Evolutionary conservation across 1,139 yeast species (phyloP).

Genomic region (Lodderomyces jiufengensis): DNA sequence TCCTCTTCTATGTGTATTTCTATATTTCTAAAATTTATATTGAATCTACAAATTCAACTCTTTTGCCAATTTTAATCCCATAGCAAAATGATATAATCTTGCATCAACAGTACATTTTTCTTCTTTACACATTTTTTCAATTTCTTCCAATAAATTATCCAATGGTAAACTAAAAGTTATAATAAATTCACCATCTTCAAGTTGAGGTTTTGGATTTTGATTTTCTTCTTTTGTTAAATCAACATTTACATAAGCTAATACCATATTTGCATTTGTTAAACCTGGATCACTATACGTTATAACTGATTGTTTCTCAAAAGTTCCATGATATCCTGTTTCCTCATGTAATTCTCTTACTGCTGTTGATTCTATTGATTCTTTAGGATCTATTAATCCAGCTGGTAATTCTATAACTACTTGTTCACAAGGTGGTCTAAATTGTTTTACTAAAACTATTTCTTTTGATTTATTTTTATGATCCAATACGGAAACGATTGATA

Average conservation of each 20-base stretch:
- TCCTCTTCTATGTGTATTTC: too few relatives aligned
- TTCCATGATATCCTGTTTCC: constrained; percentile 88
- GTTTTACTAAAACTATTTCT: constrained; percentile 73
- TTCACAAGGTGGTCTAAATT: constrained; percentile 87
- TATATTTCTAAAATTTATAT: too few relatives aligned
- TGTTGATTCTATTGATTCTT: constrained; percentile 71
- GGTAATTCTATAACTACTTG: constrained; percentile 91
- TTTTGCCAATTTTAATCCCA: constrained; percentile 44
- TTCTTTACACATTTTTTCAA: constrained; percentile 44
- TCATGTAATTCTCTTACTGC: constrained; percentile 86
- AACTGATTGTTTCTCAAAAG: constrained; percentile 48
- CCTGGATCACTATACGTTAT: constrained; percentile 86
- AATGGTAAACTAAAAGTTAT: constrained; percentile 75
- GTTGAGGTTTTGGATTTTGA: constrained; percentile 60
- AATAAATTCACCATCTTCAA: constrained; percentile 88
- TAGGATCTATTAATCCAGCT: constrained; percentile 88
- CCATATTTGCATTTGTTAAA: constrained; percentile 84
- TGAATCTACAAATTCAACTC: too few relatives aligned
- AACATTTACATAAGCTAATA: constrained; percentile 72
- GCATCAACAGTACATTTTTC: constrained; percentile 83
- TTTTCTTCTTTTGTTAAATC: constrained; percentile 68
- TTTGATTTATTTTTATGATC: constrained; percentile 42
- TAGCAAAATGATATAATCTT: constrained; percentile 80
- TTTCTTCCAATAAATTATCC: constrained; percentile 48
- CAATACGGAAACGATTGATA: constrained; percentile 76